Base-by-base conservation (phyloP, 202 grass and related monocot species). In the Elaeis oleifera region DNA sequence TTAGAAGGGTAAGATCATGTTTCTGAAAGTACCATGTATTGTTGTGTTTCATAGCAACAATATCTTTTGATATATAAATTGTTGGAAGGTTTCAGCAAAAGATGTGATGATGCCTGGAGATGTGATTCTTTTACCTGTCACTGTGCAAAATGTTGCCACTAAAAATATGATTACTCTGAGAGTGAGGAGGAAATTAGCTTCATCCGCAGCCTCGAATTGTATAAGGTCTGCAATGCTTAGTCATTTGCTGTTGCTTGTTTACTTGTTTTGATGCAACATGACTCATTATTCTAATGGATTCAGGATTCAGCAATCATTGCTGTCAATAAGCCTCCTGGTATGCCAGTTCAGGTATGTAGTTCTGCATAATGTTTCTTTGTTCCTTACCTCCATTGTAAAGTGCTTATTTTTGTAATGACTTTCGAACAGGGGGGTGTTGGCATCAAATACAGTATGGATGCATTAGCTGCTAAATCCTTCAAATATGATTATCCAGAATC, bases 401-500 rank as follows among this genome's bases (percentile, higher is more conserved):
- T 50, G 17, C 50, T 63, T 69, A 48, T 7, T 78, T 49, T 59
- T 44, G 11, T 44, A 13, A 44, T 44, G 2, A 44, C 22, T 63
- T 72, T 72, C 70, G 3, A 71, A 74, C 53, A 96, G 87, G 91
- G 91, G 55, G 87, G 91, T 63, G 79, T 83, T 80, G 81, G 79
- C 59, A 90, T 96, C 56, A 79, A 86, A 78, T 82, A 81, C 27
- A 90, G 90, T 73, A 78, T 96, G 66, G 90, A 96, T 80, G 59
- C 65, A 65, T 65, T 96, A 28, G 83, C 86, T 4, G 73, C 51
- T 4, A 85, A 80, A 52, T 96, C 80, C 16, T 70, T 83, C 62
- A 83, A 78, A 57, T 80, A 90, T 24, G 74, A 80, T 68, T 79
- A 71, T 56, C 59, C 76, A 32, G 78, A 88, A 60, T 50, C 58